Evolutionary conservation across 306 rosid species (phyloP), one percentile per base, ranked within the genome.

Genomic region (Coriaria nepalensis): DNA sequence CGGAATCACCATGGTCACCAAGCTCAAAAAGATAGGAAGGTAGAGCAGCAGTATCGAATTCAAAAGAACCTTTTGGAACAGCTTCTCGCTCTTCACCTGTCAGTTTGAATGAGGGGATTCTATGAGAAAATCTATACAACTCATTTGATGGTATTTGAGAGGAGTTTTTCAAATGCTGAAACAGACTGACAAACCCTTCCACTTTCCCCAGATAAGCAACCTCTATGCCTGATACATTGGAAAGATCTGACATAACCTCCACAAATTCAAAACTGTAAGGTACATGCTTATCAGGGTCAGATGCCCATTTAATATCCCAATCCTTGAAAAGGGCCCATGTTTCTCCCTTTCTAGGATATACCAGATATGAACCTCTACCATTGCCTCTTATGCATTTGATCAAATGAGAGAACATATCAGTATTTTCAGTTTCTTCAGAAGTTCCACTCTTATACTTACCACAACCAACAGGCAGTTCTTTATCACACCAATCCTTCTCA

Each of bases 281-380:
- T 1, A 6, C 9, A 48, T 84, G 63, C 51, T 70, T 73, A 53
- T 74, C 54, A 5, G 82, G 85, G 40, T 84, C 54, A 36, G 73
- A 76, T 58, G 77, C 67, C 95, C 97, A 84, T 29, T 71, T 67
- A 9, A 76, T 65, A 69, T 84, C 85, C 97, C 97, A 84, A 53
- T 84, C 51, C 71, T 68, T 78, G 65, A 70, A 90, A 42, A 90
- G 49, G 44, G 95, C 97, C 97, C 97, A 90, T 33, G 87, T 90
- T 57, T 90, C 95, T 33, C 95, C 95, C 69, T 74, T 77, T 55
- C 63, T 59, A 13, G 97, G 95, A 73, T 81, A 77, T 47, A 90
- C 61, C 38, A 77, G 35, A 51, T 51, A 79, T 29, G 67, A 8
- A 55, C 51, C 43, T 13, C 54, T 54, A 13, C 40, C 50, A 20